A percentile compares a stretch with the other conserved stretches of the same genome.
Evolutionary conservation across 2,329 filamentous ascomycete genomes (phyloP).

Genomic region (Sporothrix mexicana): DNA sequence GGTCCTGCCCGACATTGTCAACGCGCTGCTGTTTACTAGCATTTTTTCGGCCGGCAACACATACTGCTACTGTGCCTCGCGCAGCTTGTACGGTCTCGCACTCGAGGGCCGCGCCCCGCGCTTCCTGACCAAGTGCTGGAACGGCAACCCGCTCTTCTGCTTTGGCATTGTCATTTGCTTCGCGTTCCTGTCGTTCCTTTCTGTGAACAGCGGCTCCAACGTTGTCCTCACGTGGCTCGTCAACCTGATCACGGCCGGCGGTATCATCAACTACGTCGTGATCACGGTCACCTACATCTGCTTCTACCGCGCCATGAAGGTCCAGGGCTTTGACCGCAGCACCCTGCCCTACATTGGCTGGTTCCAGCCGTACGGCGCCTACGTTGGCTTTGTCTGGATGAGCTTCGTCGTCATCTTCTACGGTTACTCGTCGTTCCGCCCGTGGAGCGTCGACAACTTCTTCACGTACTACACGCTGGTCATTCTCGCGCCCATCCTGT

Average conservation of each 20-base stretch:
- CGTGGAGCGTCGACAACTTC: conserved; percentile 56
- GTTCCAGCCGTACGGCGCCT: conserved; percentile 50
- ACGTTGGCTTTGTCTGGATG: conserved; percentile 41
- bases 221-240: conserved; percentile 53
- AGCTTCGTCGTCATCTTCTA: conserved; percentile 47
- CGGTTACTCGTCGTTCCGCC: conserved; percentile 59
- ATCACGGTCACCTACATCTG: conserved; percentile 49
- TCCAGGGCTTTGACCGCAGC: conserved; percentile 45
- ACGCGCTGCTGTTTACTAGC: conserved; percentile 64
- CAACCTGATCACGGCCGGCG: conserved; percentile 52
- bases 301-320: conserved; percentile 48
- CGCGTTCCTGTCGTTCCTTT: conserved; percentile 50
- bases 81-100: conserved; percentile 50
- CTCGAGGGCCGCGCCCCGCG: conserved; percentile 51
- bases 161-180: conserved; percentile 48
- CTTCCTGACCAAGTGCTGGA: conserved; percentile 45
- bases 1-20: conserved; percentile 71
- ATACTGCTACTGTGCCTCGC: conserved; percentile 57
- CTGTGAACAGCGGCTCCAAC: conserved; percentile 45
- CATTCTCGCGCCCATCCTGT: conserved; percentile 59
- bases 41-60: conserved; percentile 66
- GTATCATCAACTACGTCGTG: conserved; percentile 52
- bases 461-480: conserved; percentile 64
- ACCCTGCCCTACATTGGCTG: conserved; percentile 48
- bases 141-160: conserved; percentile 51